These are phyloP conservation scores for Dendrobium nobile DNA, from an alignment of 106 monocot genomes.

Conservation along the genomic window DNA sequence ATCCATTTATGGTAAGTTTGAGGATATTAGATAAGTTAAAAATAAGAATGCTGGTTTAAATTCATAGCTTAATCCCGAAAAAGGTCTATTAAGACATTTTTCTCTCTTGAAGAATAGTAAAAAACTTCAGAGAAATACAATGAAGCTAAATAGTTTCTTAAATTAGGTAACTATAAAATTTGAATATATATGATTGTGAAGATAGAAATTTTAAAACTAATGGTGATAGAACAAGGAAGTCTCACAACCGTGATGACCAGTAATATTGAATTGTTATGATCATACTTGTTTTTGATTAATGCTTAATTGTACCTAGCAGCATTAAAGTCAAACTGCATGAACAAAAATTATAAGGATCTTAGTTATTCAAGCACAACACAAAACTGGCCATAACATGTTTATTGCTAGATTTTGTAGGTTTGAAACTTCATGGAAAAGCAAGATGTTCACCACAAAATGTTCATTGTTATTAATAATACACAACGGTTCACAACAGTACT, in stretches of 20 bases:
- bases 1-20: too few relatives aligned
- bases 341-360: too few relatives aligned
- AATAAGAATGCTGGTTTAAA: too few relatives aligned
- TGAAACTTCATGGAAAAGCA: background rate
- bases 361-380: background rate
- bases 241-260: constrained; percentile 34
- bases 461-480: background rate
- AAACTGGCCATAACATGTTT: background rate
- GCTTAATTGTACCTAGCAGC: background rate
- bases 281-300: background rate
- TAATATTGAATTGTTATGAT: background rate
- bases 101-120: too few relatives aligned
- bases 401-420: background rate
- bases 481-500: too few relatives aligned
- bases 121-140: too few relatives aligned
- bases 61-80: too few relatives aligned
- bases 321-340: background rate
- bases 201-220: background rate
- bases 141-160: too few relatives aligned
- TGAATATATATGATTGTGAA: too few relatives aligned
- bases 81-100: too few relatives aligned
- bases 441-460: background rate
- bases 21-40: too few relatives aligned
- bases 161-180: too few relatives aligned
- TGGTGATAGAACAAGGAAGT: constrained; percentile 62